A percentile compares a stretch with the other conserved stretches of the same genome.
Evolutionary conservation across 331 rosid species (phyloP).

Genomic region (Erythrophleum ivorense): DNA sequence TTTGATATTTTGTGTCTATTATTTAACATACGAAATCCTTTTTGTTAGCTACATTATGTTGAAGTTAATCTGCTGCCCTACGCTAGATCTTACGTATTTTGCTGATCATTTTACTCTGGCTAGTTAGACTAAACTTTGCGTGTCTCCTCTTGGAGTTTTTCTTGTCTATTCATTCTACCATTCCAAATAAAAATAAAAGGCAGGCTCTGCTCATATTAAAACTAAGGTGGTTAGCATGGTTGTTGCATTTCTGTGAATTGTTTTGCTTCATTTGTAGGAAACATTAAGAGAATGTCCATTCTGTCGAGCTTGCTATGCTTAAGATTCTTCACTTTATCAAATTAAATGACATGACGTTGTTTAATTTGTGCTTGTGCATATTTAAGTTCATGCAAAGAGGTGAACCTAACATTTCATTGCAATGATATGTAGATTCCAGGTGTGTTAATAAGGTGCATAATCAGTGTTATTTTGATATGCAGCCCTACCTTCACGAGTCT

Average conservation of each 20-base stretch:
- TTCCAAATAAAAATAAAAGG: not conserved
- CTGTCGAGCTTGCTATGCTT: not conserved
- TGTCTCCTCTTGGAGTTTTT: not conserved
- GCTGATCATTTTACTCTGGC: not conserved
- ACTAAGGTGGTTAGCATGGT: not conserved
- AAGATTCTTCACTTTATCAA: not conserved
- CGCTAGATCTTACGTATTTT: not conserved
- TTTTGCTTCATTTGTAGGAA: too few species aligned
- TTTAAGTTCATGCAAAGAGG: not conserved
- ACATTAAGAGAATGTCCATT: too few species aligned
- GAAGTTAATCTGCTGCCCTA: not conserved
- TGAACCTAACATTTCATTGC: not conserved
- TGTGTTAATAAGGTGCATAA: not conserved
- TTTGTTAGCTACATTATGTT: not conserved
- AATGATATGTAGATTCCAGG: not conserved
- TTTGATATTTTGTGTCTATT: too few species aligned
- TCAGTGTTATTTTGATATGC: not conserved
- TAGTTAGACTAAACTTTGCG: not conserved
- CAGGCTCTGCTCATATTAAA: not conserved
- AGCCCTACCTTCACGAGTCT: conserved; percentile 24
- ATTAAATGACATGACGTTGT: not conserved
- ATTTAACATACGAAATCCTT: too few species aligned
- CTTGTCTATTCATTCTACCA: not conserved
- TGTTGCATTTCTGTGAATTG: not conserved
- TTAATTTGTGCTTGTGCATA: not conserved